Conservation (phyloP, 2,329 filamentous ascomycete genomes). For the Ophiostoma sp. region DNA sequence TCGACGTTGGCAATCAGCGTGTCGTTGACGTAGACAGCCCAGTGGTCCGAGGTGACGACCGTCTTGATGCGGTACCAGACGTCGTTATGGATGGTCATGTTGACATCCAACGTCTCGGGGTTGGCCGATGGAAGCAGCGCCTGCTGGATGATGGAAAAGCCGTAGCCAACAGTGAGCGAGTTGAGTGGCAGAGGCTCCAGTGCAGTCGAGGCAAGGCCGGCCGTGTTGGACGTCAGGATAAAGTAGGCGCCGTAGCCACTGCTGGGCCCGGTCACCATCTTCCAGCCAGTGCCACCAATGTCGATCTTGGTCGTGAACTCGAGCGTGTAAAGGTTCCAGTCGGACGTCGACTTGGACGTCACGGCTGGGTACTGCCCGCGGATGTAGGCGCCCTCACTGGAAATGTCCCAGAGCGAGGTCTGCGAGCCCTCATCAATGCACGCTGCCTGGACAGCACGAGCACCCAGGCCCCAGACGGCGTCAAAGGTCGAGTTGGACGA, state of each 20-base stretch:
- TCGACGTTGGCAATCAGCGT: not conserved
- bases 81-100: not conserved
- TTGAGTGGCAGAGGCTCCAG: not conserved
- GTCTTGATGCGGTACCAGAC: not conserved
- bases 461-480: not conserved
- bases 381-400: not conserved
- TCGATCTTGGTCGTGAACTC: not conserved
- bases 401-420: not conserved
- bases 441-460: not conserved
- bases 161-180: not conserved
- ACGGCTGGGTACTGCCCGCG: not conserved
- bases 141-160: not conserved
- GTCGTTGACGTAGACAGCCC: not conserved
- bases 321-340: conserved; percentile 1
- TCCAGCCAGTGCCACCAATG: not conserved
- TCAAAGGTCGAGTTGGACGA: not conserved
- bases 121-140: not conserved
- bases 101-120: not conserved
- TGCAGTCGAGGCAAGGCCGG: not conserved
- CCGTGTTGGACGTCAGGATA: not conserved
- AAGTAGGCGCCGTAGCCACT: not conserved
- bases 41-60: not conserved
- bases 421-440: not conserved
- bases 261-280: not conserved
- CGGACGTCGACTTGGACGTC: not conserved